Base-by-base conservation (phyloP, 257 asterid genomes). In the Penstemon eatonii region DNA sequence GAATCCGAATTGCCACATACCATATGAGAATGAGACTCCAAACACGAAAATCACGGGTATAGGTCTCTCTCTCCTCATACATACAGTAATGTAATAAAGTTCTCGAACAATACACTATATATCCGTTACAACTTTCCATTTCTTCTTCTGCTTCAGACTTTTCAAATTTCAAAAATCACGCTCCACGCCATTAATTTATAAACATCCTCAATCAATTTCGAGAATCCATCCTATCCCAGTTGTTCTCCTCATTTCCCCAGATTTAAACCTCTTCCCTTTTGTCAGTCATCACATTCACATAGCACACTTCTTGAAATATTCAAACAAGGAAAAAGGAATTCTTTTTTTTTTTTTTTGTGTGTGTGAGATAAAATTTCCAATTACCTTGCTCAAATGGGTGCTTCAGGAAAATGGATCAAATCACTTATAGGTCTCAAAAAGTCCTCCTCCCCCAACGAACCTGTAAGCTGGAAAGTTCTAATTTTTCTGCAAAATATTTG, bases 321-420 rank as follows among this genome's bases (percentile, higher is more conserved):
- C 33, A 53, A 56, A 6, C 44, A 47, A 18, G 13, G 15, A 59
- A 65, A n/a, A 47, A 43, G 7, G 11, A 8, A 12, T 43, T 12
- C 9, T 15, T 4, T 55, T 56, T 68, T 60, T 39, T 5, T 54
- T 40, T 13, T 74, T 5, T 54, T 40, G 11, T 74, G 19, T 56
- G 50, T 66, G 55, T 50, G 76, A 65, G 33, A 25, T 25, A 25
- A 25, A 25, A 1, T 25, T 25, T 25, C 2, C 2, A 25, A 25
- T 25, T 25, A 25, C 33, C 33, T 51, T n/a, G 37, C 49, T 12
- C 45, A 62, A 74, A 92, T 92, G 98, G 96, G 98, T 72, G 90
- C 78, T 80, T 84, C 98, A 1, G 95, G 89, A 54, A 92, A 84
- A 58, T 92, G 98, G 98, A 87, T 92, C 50, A 87, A 85, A 72